Evolutionary conservation across 148 eudicot species (phyloP).

Genomic region (Linanthus parryae): DNA sequence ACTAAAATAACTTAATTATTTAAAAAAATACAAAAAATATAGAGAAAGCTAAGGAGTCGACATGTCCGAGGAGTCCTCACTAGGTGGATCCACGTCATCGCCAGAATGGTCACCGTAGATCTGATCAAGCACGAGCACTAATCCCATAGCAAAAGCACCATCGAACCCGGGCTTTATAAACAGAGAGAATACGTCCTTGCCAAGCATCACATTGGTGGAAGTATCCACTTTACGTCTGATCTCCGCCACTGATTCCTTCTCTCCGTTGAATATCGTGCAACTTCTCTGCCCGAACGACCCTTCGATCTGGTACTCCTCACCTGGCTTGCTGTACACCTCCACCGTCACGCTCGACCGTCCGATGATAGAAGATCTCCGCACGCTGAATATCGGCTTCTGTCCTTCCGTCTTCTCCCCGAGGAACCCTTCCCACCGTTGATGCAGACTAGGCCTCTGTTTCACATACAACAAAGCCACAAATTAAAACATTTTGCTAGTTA

Average conservation of each 20-base stretch:
- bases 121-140: constrained; percentile 73
- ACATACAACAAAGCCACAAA: neutral
- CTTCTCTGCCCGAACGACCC: constrained; percentile 58
- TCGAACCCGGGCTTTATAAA: constrained; percentile 66
- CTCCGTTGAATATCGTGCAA: constrained; percentile 52
- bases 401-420: constrained; percentile 58
- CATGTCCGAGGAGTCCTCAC: neutral
- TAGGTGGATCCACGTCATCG: neutral
- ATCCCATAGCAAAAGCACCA: constrained; percentile 81
- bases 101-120: constrained; percentile 29
- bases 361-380: constrained; percentile 71
- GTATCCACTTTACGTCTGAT: constrained; percentile 77
- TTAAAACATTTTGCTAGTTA: too few relatives aligned
- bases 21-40: neutral
- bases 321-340: constrained; percentile 41
- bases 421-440: constrained; percentile 93
- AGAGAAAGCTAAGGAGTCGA: neutral
- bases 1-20: neutral
- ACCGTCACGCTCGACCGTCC: constrained; percentile 75
- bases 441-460: constrained; percentile 76
- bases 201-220: constrained; percentile 53
- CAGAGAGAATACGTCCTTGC: constrained; percentile 67
- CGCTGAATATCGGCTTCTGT: constrained; percentile 78
- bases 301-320: constrained; percentile 69
- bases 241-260: constrained; percentile 54